Conservation (phyloP, 164 flowering plant genomes). For the Macadamia tetraphylla region DNA sequence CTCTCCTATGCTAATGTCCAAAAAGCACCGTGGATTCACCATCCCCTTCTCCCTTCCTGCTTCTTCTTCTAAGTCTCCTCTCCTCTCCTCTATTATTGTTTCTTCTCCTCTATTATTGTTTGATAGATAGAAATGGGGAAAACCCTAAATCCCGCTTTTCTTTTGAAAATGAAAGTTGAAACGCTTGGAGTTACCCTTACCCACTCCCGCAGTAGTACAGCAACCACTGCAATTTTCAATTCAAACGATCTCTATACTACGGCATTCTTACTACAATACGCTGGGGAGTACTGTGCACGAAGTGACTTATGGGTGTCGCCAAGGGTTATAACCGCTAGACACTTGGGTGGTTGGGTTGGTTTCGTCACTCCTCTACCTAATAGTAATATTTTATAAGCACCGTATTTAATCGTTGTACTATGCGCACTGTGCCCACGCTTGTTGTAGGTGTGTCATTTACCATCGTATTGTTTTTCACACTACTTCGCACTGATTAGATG, state of each 20-base stretch:
- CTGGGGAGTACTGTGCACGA: neutral
- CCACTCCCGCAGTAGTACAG: too few species aligned
- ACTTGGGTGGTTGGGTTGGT: too few species aligned
- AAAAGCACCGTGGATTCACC: constrained; percentile 60
- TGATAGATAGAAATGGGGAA: neutral
- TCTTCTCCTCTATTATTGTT: neutral
- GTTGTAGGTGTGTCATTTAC: neutral
- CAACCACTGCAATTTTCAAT: neutral
- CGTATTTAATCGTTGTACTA: neutral
- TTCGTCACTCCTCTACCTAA: too few species aligned
- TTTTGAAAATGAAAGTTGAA: neutral
- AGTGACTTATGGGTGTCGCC: too few species aligned
- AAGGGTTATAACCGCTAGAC: too few species aligned
- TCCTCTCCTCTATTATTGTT: too few species aligned
- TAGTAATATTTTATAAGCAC: too few species aligned
- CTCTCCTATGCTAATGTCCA: constrained; percentile 80
- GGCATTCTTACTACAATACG: neutral
- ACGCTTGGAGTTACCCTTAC: too few species aligned
- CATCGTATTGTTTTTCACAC: too few species aligned
- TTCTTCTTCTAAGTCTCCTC: too few species aligned
- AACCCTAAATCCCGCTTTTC: constrained; percentile 1
- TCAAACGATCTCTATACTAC: neutral
- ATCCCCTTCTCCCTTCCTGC: constrained; percentile 23
- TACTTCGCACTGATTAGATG: too few species aligned
- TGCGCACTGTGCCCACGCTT: neutral